Percentiles rank a stretch among this genome's conserved stretches.
Conservation (phyloP, 2,329 filamentous ascomycete genomes). For the Aspergillus brunneoviolaceus region DNA sequence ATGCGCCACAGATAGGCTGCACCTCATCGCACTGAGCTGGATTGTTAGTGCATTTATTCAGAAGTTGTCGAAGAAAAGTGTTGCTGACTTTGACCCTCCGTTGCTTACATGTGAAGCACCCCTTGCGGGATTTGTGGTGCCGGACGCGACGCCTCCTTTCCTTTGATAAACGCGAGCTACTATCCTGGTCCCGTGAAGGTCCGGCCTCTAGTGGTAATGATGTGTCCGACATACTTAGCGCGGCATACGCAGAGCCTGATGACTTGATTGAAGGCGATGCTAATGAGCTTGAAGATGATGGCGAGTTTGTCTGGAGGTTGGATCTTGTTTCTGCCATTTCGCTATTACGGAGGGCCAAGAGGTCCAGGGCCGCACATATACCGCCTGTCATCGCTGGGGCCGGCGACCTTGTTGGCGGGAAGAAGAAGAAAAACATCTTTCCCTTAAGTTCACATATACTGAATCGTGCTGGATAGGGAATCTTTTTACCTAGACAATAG, state of each 20-base stretch:
- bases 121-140: constrained; percentile 13
- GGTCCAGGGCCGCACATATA: neutral
- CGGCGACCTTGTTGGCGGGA: neutral
- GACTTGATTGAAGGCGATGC: neutral
- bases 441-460: too few relatives aligned
- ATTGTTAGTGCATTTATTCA: neutral
- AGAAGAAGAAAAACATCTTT: neutral
- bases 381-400: neutral
- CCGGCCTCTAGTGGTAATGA: neutral
- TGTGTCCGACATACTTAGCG: neutral
- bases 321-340: neutral
- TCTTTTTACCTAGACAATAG: too few relatives aligned
- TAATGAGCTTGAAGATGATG: neutral
- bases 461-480: too few relatives aligned
- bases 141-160: constrained; percentile 1
- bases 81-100: constrained; percentile 26
- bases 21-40: constrained; percentile 25
- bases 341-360: neutral
- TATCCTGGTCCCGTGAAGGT: neutral
- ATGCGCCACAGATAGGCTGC: constrained; percentile 25
- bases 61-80: neutral
- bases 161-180: neutral
- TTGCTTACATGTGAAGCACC: constrained; percentile 26
- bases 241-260: neutral
- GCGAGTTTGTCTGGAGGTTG: neutral